Base-by-base conservation (phyloP, 116 monocot species). In the Cymodocea nodosa region DNA sequence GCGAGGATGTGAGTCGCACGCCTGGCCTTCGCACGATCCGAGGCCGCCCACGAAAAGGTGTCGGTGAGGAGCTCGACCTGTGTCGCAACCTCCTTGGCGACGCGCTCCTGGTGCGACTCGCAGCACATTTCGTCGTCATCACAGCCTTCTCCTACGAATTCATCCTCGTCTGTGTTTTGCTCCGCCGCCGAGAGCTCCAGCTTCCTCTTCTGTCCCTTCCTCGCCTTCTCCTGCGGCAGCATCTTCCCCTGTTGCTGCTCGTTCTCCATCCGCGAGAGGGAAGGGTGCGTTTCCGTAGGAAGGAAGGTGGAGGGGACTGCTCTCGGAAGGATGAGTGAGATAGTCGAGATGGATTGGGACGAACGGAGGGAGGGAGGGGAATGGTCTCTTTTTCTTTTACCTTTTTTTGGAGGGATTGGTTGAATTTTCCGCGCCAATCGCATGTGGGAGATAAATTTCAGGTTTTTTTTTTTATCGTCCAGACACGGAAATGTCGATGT, bases 161-260 rank as follows among this genome's bases (percentile, higher is more conserved):
- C 70, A 10, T 66, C 79, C 4, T 68, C 80, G 17, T 58, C 77
- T 20, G 51, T 77, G 8, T 59, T 77, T 15, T 35, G 54, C 35
- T 40, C 61, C 34, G 44, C 35, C 15, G 71, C 69, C 6, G 53
- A 69, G 14, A 82, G 84, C 52, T 80, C 85, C 20, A 86, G 75
- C 74, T 94, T 94, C 65, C 94, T 55, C 80, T 92, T 92, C 81
- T 86, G 85, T 15, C 84, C 84, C 74, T 81, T 92, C 48, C 81
- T 55, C 15, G 62, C 25, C 58, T 23, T 14, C 69, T 62, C 78
- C 78, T 65, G 71, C 17, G 53, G 61, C 37, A 39, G 4, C 37
- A 62, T 62, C 39, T 36, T 62, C 36, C 18, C 57, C 22, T 60
- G 34, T 5, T 72, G 30, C 20, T 62, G 68, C 37, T 67, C 70